Conservation (phyloP, 805 yeast species). For the Spathaspora passalidarum region DNA sequence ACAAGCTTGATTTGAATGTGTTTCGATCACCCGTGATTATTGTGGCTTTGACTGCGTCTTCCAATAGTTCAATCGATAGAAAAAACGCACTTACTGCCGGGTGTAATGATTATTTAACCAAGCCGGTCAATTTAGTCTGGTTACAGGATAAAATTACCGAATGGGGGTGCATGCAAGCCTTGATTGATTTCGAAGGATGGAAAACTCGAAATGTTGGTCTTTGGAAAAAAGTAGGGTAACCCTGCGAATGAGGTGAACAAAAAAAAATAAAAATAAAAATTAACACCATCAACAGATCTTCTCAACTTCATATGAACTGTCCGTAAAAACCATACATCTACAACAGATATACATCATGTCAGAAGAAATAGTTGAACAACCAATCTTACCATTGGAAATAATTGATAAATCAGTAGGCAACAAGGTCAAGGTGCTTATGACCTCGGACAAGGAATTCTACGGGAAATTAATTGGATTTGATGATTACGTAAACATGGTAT, state of each 20-base stretch:
- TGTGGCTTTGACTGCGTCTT: slow-evolving; percentile 93
- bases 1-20: slow-evolving; percentile 54
- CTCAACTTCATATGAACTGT: background rate
- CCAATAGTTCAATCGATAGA: slow-evolving; percentile 73
- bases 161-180: slow-evolving; percentile 99
- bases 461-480: slow-evolving; percentile 92
- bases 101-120: slow-evolving; percentile 93
- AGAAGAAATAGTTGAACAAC: slow-evolving; percentile 1
- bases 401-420: slow-evolving; percentile 87
- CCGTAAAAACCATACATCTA: background rate
- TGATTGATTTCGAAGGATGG: slow-evolving; percentile 95
- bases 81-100: slow-evolving; percentile 94
- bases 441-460: slow-evolving; percentile 67
- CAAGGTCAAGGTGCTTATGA: slow-evolving; percentile 67
- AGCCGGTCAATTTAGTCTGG: slow-evolving; percentile 95
- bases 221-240: background rate
- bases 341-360: background rate
- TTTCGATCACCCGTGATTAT: slow-evolving; percentile 95
- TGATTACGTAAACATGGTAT: slow-evolving; percentile 88
- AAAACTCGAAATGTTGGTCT: slow-evolving; percentile 24
- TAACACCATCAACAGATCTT: background rate
- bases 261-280: background rate
- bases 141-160: slow-evolving; percentile 88
- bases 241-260: background rate
- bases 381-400: slow-evolving; percentile 71